Evolutionary conservation across 805 yeast genomes (phyloP), one percentile per base, ranked within the genome.

Genomic region (Suhomyces sp.): DNA sequence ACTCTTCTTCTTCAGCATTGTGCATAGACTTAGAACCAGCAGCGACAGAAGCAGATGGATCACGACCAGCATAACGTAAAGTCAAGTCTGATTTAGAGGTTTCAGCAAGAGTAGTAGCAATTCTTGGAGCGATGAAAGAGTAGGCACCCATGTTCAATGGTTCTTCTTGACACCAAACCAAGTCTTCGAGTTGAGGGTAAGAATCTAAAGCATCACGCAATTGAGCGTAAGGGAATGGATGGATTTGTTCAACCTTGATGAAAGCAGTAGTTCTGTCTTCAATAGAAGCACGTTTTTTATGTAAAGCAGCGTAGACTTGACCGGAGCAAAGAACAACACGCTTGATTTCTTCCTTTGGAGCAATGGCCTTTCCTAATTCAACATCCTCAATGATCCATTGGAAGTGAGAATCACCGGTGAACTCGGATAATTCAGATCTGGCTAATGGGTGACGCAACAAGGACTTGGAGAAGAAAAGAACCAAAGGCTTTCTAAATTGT

Each of bases 211-310:
- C 77, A 62, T 93, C 97, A 69, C 90, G 87, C 64, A 94, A 76
- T 78, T 90, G 97, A 52, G 94, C 92, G 76, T 79, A 94, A 74
- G 99, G 99, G 97, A 94, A 94, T 73, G 99, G 99, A 70, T 94
- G 97, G 66, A 92, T 70, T 80, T 94, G 98, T 77, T 94, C 99
- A 64, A 94, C 67, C 76, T 86, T 90, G 66, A 92, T 73, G 72
- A 94, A 79, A 3, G 98, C 97, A 54, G 97, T 90, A 63, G 84
- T 84, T 72, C 83, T 90, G 73, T 89, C 86, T 48, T 79, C 88
- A 55, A 88, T 61, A 24, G 85, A 70, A 53, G 83, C 89, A 78
- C 99, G 93, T 71, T 83, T 88, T 85, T 91, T 93, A 77, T 84
- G 88, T 66, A 94, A 79, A 36, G 96, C 89, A 53, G 97, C 87